Base-by-base conservation (phyloP, 129 eudicot species). In the Logfia minima region DNA sequence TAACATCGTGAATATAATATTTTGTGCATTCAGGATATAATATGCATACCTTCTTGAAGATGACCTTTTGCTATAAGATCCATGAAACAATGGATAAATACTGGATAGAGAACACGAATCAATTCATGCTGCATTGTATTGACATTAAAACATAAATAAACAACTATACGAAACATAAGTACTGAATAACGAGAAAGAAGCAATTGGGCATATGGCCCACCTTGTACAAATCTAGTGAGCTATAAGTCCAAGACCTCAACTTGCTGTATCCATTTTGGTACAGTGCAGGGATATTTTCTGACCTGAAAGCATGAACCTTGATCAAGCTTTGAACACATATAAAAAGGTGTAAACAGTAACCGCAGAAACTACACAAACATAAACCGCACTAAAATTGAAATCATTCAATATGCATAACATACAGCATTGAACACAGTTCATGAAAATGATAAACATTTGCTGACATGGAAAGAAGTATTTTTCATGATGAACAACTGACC, bases 71-170 rank as follows among this genome's bases (percentile, higher is more conserved):
- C 97, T 51, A 94, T 89, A 31, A 94, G 96, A 86, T 94, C 97
- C 99, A 94, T 94, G 86, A 91, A 94, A 76, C 90, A 92, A 77
- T 94, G 99, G 69, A 94, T 83, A 89, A 94, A 94, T 43, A 91
- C 99, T 4, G 99, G 99, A 79, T 94, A 94, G 63, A 94, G 87
- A 74, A 94, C 97, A 59, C 92, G 96, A 63, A 94, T 85, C 86
- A 94, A 81, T 82, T 94, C 97, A 82, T 91, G 97, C 96, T 93
- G 96, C 85, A 86, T 66, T 78, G 11, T 71, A 19, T 24, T 82
- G 62, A 72, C 55, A 62, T 67, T 28, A 28, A 68, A 68, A 75
- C 7, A 22, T 39, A 43, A 28, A 79, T 28, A 7, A 29, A 34
- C 18, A 41, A 11, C 28, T 28, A 70, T 10, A 24, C 2, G 29